Evolutionary conservation across 768 basidiomycete species (phyloP), one percentile per base, ranked within the genome.

Genomic region (Tulasnella sp.): DNA sequence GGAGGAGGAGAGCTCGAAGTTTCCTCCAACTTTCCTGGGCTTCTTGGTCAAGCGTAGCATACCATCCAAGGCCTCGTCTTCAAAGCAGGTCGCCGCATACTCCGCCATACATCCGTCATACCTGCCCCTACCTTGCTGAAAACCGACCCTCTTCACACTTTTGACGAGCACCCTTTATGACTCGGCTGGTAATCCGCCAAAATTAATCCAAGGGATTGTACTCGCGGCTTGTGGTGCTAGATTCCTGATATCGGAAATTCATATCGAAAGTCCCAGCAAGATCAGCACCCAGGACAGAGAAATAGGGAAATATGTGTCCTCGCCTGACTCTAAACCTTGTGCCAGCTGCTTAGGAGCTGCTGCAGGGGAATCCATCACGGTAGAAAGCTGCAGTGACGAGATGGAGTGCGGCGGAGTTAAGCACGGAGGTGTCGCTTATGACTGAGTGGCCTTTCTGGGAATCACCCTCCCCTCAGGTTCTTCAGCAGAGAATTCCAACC

Each of bases 81-180:
- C 42, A 20, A 75, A 75, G 74, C 74, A 75, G 26, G 42, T 29
- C 26, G 74, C 74, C 1, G 74, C 74, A 57, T 75, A 75, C 15
- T 46, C 42, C 6, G 74, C 74, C 42, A 48, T 48, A 48, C 74
- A 75, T 15, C 23, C 42, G 23, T 55, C 51, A 23, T 75, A 18
- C 11, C 37, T 0, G 5, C n/a, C n/a, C 13, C 37, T 35, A 11
- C 37, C n/a, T 46, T 72, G 29, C 23, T 26, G n/a, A 26, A 72
- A 37, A 20, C 29, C 71, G n/a, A 72, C 20, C 39, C 71, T 72
- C 44, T 72, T 39, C 4, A 72, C 35, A 6, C 29, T 7, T 40
- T 42, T 10, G 0, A 72, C 37, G 39, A 72, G 42, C 26, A 39
- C 37, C 20, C 39, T 26, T 5, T 20, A 11, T n/a, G 39, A 40